phyloP scores from a whole-genome alignment of 2,329 filamentous ascomycete species.

The Stromatinia cepivora region DNA sequence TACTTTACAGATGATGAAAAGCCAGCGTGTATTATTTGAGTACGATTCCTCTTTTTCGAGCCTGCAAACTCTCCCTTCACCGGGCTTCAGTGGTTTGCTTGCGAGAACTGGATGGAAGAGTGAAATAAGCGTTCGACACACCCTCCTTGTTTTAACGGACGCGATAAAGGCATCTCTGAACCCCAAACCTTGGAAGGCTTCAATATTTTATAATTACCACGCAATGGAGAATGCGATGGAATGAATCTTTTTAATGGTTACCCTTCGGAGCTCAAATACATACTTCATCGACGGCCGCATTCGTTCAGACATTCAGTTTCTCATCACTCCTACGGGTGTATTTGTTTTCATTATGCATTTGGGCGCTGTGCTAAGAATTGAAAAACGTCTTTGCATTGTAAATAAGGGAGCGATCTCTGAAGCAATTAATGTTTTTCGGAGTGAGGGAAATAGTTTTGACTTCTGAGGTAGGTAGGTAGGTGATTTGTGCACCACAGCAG shows the following conservation, averaged over 20 bases:
- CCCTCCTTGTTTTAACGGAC: slow-evolving; percentile 96
- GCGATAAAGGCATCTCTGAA: slow-evolving; percentile 98
- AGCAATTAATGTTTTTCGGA: not conserved
- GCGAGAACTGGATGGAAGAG: slow-evolving; percentile 65
- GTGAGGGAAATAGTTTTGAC: not conserved
- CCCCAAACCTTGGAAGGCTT: slow-evolving; percentile 55
- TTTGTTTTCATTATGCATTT: not conserved
- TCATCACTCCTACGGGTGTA: not conserved
- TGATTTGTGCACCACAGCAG: not conserved
- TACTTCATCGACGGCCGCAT: not conserved
- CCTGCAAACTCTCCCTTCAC: slow-evolving; percentile 80
- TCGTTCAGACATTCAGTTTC: not conserved
- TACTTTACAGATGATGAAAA: slow-evolving; percentile 91
- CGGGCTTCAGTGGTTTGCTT: slow-evolving; percentile 86
- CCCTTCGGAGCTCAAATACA: not conserved
- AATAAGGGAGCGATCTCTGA: not conserved
- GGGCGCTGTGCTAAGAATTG: too few species aligned
- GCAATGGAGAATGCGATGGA: not conserved
- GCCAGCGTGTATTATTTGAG: slow-evolving; percentile 94
- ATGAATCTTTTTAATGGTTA: not conserved
- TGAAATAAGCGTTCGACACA: slow-evolving; percentile 99
- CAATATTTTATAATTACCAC: slow-evolving; percentile 17
- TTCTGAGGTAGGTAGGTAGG: not conserved
- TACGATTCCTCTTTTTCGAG: slow-evolving; percentile 63
- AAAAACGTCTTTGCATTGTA: not conserved